A percentile compares a stretch with the other conserved stretches of the same genome.
Conservation (phyloP, 176 grass and related monocot genomes). For the Cenchrus purpureus region DNA sequence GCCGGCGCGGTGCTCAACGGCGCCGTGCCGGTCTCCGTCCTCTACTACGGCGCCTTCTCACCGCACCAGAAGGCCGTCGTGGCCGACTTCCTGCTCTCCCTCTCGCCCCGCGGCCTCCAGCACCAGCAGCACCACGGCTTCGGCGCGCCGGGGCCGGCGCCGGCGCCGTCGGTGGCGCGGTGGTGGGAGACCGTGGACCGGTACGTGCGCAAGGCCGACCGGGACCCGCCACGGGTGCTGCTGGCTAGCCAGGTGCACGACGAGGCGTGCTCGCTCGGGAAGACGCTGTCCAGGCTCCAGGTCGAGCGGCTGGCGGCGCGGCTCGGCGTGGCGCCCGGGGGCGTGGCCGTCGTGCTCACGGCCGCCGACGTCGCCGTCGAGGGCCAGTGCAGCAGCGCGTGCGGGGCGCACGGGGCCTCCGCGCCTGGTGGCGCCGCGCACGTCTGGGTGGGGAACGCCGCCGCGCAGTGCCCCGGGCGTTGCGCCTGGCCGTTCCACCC, state of each 20-base stretch:
- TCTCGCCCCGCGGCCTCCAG: slow-evolving; percentile 47
- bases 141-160: slow-evolving; percentile 9
- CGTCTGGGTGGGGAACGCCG: slow-evolving; percentile 77
- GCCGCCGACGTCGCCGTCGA: slow-evolving; percentile 73
- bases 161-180: slow-evolving; percentile 54
- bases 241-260: slow-evolving; percentile 78
- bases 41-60: slow-evolving; percentile 89
- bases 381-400: slow-evolving; percentile 61
- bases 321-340: slow-evolving; percentile 65
- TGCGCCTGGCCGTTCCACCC: slow-evolving; percentile 89
- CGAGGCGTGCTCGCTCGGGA: slow-evolving; percentile 59
- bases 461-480: slow-evolving; percentile 68
- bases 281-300: slow-evolving; percentile 46
- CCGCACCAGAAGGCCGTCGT: slow-evolving; percentile 67
- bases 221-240: slow-evolving; percentile 54
- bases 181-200: slow-evolving; percentile 86
- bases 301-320: slow-evolving; percentile 59
- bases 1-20: slow-evolving; percentile 63
- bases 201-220: slow-evolving; percentile 70
- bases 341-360: slow-evolving; percentile 78
- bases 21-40: slow-evolving; percentile 69
- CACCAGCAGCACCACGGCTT: slow-evolving; percentile 9
- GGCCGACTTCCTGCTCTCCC: slow-evolving; percentile 77
- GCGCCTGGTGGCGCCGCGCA: slow-evolving; percentile 27
- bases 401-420: slow-evolving; percentile 56